Percentiles rank a stretch among this genome's conserved stretches.
phyloP scores from a whole-genome alignment of 192 early-diverging fungal genomes.

The Entomortierella chlamydospora region DNA sequence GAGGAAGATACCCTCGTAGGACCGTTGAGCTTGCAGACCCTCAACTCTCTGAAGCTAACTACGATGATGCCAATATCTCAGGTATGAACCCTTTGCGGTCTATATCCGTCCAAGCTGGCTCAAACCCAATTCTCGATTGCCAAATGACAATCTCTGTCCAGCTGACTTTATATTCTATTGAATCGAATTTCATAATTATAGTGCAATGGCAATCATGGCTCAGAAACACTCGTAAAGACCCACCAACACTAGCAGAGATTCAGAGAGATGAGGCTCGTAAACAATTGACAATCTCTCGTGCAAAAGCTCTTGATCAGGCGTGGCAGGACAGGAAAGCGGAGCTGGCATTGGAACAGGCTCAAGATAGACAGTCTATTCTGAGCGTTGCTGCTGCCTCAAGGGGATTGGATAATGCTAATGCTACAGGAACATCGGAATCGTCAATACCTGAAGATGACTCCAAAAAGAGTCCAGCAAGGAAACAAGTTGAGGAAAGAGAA shows the following conservation, averaged over 20 bases:
- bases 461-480: slow-evolving; percentile 40
- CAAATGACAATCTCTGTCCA: no score
- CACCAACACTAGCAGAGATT: slow-evolving; percentile 43
- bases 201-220: slow-evolving; percentile 55
- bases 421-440: not conserved
- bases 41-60: slow-evolving; percentile 39
- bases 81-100: slow-evolving; percentile 10
- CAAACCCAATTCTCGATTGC: not conserved
- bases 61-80: slow-evolving; percentile 49
- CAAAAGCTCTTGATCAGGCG: slow-evolving; percentile 44
- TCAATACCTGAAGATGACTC: slow-evolving; percentile 6
- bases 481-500: slow-evolving; percentile 49
- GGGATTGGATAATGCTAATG: not conserved
- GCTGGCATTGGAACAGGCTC: slow-evolving; percentile 41
- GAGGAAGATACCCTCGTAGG: slow-evolving; percentile 41
- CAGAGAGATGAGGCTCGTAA: slow-evolving; percentile 44
- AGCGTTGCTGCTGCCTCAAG: slow-evolving; percentile 4
- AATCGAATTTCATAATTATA: not conserved
- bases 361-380: slow-evolving; percentile 24
- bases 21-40: slow-evolving; percentile 45
- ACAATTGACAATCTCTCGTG: slow-evolving; percentile 36
- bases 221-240: slow-evolving; percentile 37
- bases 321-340: slow-evolving; percentile 52
- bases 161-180: not conserved
- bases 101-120: not conserved